A percentile compares a stretch with the other conserved stretches of the same genome.
Evolutionary conservation across 2,329 filamentous ascomycete genomes (phyloP).

Genomic region (Neopestalotiopsis rosae): DNA sequence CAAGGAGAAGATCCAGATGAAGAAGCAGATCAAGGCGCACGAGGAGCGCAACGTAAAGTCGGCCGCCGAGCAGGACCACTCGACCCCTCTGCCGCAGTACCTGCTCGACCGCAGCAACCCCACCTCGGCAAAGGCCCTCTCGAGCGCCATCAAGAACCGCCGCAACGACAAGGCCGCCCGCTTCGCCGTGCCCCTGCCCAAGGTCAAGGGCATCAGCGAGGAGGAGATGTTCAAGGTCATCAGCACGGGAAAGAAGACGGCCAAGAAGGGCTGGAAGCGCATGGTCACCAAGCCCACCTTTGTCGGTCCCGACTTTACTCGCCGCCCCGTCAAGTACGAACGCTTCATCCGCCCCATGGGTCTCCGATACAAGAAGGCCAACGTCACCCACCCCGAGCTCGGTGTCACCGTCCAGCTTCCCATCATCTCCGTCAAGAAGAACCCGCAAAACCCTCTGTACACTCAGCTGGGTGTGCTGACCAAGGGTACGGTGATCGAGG

Average conservation of each 20-base stretch:
- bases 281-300: slow-evolving; percentile 77
- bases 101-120: slow-evolving; percentile 82
- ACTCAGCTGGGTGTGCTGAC: slow-evolving; percentile 83
- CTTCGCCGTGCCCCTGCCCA: slow-evolving; percentile 90
- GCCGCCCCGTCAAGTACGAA: slow-evolving; percentile 79
- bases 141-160: slow-evolving; percentile 93
- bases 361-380: slow-evolving; percentile 64
- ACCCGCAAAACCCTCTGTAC: slow-evolving; percentile 72
- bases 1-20: slow-evolving; percentile 98
- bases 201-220: slow-evolving; percentile 91
- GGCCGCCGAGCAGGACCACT: slow-evolving; percentile 75
- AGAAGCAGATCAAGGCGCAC: slow-evolving; percentile 90
- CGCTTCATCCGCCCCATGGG: slow-evolving; percentile 79
- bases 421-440: slow-evolving; percentile 73
- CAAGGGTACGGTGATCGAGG: slow-evolving; percentile 80
- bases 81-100: slow-evolving; percentile 87
- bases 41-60: slow-evolving; percentile 97
- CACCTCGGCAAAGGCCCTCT: slow-evolving; percentile 70
- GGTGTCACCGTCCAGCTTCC: slow-evolving; percentile 87
- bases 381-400: slow-evolving; percentile 19
- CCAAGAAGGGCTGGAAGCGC: slow-evolving; percentile 75
- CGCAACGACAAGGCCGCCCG: slow-evolving; percentile 91
- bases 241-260: slow-evolving; percentile 92
- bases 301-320: slow-evolving; percentile 88
- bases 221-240: slow-evolving; percentile 98